Conservation (phyloP, 2,329 filamentous ascomycete genomes). For the Bipolaris sorokiniana region DNA sequence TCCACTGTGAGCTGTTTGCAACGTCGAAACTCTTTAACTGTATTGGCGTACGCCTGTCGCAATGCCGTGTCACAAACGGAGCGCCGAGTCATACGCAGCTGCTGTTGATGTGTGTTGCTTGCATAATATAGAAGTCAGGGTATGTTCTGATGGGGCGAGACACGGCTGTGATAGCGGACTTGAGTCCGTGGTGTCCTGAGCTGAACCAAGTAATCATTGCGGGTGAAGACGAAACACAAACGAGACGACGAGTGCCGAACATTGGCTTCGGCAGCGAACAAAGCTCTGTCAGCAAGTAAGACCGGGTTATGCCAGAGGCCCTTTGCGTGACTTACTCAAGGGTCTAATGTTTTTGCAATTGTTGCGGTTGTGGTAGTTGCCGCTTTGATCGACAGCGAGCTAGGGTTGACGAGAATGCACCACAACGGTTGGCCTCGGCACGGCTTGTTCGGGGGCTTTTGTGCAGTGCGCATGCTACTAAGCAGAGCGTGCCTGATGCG, state of each 20-base stretch:
- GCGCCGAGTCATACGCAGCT: too few relatives aligned
- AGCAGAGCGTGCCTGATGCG: neutral
- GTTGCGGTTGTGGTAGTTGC: neutral
- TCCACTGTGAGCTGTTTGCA: too few relatives aligned
- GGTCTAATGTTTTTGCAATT: neutral
- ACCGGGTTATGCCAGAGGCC: neutral
- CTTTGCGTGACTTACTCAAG: neutral
- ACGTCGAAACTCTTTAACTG: too few relatives aligned
- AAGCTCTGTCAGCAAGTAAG: too few relatives aligned
- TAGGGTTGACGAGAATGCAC: neutral
- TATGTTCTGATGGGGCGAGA: neutral
- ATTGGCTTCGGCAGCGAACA: neutral
- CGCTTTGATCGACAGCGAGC: constrained; percentile 2
- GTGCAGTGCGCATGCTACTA: too few relatives aligned
- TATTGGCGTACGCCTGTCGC: too few relatives aligned
- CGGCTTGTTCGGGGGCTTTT: neutral
- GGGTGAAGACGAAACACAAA: neutral
- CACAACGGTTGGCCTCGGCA: constrained; percentile 1
- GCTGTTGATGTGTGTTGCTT: too few relatives aligned
- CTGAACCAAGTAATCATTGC: neutral
- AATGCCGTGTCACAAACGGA: too few relatives aligned
- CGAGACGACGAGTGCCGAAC: neutral
- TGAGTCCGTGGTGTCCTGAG: neutral
- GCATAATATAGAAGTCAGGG: too few relatives aligned
- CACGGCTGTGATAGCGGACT: neutral